Base-by-base conservation (phyloP, 2,329 filamentous ascomycete species). In the Aspergillus quadrilineatus region DNA sequence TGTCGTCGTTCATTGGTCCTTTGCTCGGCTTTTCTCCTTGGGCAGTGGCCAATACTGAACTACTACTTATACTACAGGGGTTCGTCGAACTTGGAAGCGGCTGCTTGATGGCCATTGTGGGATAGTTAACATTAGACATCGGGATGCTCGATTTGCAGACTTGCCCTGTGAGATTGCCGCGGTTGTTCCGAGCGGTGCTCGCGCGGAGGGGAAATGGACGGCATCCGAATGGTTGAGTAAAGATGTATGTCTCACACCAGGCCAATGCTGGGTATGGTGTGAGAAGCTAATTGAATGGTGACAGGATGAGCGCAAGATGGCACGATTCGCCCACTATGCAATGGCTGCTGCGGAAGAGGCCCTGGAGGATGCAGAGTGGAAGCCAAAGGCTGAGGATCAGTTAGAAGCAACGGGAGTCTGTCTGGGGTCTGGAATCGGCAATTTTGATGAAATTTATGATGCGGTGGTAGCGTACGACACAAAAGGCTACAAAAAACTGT, bases 361-460 rank as follows among this genome's bases (percentile, higher is more conserved):
- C 0, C 78, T 99, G 50, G 75, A 84, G 29, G 91, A 97, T 78
- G 88, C 93, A 0, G 85, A 82, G 2, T 97, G 92, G 90, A 79
- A 82, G 48, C 85, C 88, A 0, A 77, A 76, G 4, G 74, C 69
- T 4, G 78, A 80, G 15, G 81, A 85, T 26, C 84, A 92, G 56
- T 81, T 83, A 26, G 89, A 96, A 68, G 81, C 82, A 53, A 96
- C 92, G 0, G 94, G 94, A 0, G 89, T 99, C 1, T 96, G 93
- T 67, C 81, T 99, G 41, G 94, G 94, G 2, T 97, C 93, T 63
- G 94, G 94, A 1, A 97, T 99, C 66, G 94, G 94, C 14, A 97
- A 94, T 67, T 82, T 99, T 39, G 89, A 96, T 41, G 92, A 96
- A 65, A 86, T 96, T 7, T 97, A 95, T 73, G 82, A 88, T 60